These are phyloP conservation scores for Trametes cubensis DNA, from an alignment of 768 basidiomycete species.

Conservation along the genomic window DNA sequence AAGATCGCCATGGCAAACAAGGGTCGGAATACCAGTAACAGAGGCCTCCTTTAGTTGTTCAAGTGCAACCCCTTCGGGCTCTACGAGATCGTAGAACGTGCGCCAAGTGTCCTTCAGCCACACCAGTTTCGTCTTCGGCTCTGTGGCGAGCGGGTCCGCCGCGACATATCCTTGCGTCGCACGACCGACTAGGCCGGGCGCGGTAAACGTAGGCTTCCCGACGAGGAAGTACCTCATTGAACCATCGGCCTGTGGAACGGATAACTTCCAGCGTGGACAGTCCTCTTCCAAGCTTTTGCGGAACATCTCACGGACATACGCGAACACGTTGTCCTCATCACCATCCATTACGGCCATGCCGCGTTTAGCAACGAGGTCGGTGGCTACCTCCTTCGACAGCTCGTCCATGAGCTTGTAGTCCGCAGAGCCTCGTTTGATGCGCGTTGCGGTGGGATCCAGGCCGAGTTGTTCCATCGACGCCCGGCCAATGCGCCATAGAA, in stretches of 20 bases:
- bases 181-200: background rate
- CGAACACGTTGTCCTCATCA: no score
- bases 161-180: slow-evolving; percentile 2
- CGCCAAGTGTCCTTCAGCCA: slow-evolving; percentile 1
- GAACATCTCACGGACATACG: no score
- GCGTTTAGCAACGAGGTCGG: no score
- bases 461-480: background rate
- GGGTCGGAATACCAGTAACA: no score
- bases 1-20: no score
- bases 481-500: no score
- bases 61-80: background rate
- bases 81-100: background rate
- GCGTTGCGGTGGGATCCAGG: background rate
- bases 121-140: background rate
- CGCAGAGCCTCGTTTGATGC: background rate
- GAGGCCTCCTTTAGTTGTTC: no score
- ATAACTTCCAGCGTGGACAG: background rate
- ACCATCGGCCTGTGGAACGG: background rate
- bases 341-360: no score
- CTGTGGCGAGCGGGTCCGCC: no score
- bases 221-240: background rate
- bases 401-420: no score
- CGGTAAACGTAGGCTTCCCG: background rate
- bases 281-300: no score
- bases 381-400: no score